Evolutionary conservation across 169 alveolate genomes (phyloP).

Genomic region (Sarcocystis neurona): DNA sequence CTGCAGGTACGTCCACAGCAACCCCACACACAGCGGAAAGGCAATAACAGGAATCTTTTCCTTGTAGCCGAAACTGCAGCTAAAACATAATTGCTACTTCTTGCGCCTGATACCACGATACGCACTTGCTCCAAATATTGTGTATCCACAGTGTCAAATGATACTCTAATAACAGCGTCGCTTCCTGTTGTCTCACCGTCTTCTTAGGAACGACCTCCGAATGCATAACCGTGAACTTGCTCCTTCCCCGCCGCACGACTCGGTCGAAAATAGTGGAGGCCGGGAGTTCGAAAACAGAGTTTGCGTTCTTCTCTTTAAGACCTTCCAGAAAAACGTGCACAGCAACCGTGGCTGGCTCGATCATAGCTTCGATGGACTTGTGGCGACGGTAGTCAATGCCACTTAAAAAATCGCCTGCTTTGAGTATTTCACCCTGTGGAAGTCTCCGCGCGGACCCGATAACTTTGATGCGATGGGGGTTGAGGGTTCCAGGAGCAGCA

Average conservation of each 20-base stretch:
- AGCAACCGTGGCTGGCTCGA: constrained; percentile 22
- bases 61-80: no score
- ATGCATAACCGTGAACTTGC: constrained; percentile 43
- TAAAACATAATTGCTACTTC: no score
- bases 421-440: constrained; percentile 4
- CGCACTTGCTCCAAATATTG: no score
- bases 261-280: constrained; percentile 57
- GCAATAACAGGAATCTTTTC: no score
- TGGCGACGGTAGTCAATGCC: constrained; percentile 58
- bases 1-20: no score
- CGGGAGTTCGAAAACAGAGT: constrained; percentile 49
- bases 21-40: no score
- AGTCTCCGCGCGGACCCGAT: constrained; percentile 39
- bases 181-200: constrained; percentile 26
- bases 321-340: constrained; percentile 58
- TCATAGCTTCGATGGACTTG: constrained; percentile 34
- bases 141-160: neutral
- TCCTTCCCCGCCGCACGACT: constrained; percentile 52
- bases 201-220: constrained; percentile 49
- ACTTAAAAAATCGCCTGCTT: constrained; percentile 50
- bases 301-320: constrained; percentile 19
- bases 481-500: constrained; percentile 3
- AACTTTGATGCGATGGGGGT: constrained; percentile 24
- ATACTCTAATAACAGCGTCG: neutral
- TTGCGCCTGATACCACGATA: no score